These are phyloP conservation scores for Hemileccinum impolitum DNA, from an alignment of 768 basidiomycete species.

Conservation along the genomic window DNA sequence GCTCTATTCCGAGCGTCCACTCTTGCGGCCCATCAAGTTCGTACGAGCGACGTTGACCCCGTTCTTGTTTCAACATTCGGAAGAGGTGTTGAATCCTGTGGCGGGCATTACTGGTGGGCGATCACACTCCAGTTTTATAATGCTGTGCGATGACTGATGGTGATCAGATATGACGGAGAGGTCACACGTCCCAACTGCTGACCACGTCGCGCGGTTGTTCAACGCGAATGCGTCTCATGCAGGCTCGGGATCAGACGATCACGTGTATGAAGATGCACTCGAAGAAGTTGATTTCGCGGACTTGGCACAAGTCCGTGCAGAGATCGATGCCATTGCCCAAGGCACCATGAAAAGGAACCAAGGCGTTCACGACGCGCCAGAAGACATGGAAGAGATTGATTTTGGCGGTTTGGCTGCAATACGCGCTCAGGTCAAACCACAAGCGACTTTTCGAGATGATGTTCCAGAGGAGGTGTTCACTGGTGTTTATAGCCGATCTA, in stretches of 20 bases:
- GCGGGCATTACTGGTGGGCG: slow-evolving; percentile 51
- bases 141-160: neutral
- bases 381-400: slow-evolving; percentile 47
- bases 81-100: slow-evolving; percentile 57
- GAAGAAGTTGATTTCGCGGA: slow-evolving; percentile 70
- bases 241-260: slow-evolving; percentile 30
- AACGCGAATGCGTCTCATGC: slow-evolving; percentile 31
- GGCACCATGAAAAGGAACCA: neutral
- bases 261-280: slow-evolving; percentile 29
- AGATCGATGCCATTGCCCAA: slow-evolving; percentile 33
- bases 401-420: slow-evolving; percentile 42
- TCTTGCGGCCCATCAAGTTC: slow-evolving; percentile 65
- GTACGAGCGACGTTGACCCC: slow-evolving; percentile 56
- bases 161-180: slow-evolving; percentile 38
- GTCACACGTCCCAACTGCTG: slow-evolving; percentile 66
- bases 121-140: neutral
- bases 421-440: slow-evolving; percentile 13
- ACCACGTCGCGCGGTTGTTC: slow-evolving; percentile 64
- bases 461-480: slow-evolving; percentile 35
- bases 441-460: slow-evolving; percentile 10
- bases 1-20: slow-evolving; percentile 55
- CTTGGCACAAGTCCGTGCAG: slow-evolving; percentile 43
- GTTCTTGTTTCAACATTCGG: slow-evolving; percentile 50
- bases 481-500: slow-evolving; percentile 32
- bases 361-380: slow-evolving; percentile 29